Percentiles rank a stretch among this genome's conserved stretches.
These are phyloP conservation scores for Crucihimalaya himalaica DNA, from an alignment of 345 rosid genomes.

Conservation along the genomic window DNA sequence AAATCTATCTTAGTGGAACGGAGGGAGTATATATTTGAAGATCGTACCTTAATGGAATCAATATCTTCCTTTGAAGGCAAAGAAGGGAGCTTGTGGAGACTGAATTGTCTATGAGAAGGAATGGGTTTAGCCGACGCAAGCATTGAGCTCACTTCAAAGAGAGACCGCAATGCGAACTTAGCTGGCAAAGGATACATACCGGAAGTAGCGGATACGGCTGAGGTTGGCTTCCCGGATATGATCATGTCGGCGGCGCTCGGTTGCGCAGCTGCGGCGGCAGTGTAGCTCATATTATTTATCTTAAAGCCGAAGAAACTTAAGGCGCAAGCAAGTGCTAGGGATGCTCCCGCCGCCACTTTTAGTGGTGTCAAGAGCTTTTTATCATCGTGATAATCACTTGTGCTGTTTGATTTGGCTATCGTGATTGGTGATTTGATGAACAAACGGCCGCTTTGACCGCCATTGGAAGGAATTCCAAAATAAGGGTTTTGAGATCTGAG, in stretches of 20 bases:
- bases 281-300: conserved; percentile 40
- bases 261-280: conserved; percentile 51
- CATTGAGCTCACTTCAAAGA: conserved; percentile 52
- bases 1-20: too few species aligned
- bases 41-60: conserved; percentile 49
- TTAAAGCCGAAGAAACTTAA: conserved; percentile 45
- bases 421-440: conserved; percentile 22
- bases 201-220: conserved; percentile 44
- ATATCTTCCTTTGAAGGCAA: conserved; percentile 49
- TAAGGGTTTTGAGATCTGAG: conserved; percentile 16
- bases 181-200: conserved; percentile 41
- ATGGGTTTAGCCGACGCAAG: conserved; percentile 47
- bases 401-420: conserved; percentile 31
- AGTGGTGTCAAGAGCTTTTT: conserved; percentile 5
- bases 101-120: conserved; percentile 26
- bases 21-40: neutral
- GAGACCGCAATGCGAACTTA: conserved; percentile 52
- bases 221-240: conserved; percentile 37
- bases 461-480: conserved; percentile 24
- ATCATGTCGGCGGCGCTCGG: conserved; percentile 44
- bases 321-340: conserved; percentile 54
- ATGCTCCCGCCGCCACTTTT: conserved; percentile 41
- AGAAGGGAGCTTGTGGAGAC: conserved; percentile 40
- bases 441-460: conserved; percentile 5
- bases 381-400: conserved; percentile 12